Conservation (phyloP, 148 eudicot genomes). For the Cornus controversa region DNA sequence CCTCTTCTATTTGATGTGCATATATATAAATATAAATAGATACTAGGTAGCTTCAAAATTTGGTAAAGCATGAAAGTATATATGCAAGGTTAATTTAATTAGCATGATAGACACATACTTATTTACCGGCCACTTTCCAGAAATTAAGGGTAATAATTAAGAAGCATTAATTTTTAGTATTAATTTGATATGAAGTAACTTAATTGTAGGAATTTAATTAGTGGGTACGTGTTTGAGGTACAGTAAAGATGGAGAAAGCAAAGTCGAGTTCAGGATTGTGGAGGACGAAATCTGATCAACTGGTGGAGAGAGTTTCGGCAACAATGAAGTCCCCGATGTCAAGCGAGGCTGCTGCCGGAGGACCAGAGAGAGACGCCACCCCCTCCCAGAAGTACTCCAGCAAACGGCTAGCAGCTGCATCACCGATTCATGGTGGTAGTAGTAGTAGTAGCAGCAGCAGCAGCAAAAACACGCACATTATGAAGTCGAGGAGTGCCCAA, state of each 20-base stretch:
- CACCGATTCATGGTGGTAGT: conserved; percentile 1
- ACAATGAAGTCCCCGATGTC: conserved; percentile 42
- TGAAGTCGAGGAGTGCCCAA: too few species aligned
- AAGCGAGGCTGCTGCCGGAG: conserved; percentile 22
- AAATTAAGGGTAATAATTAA: too few species aligned
- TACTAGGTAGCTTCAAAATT: too few species aligned
- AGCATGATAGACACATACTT: too few species aligned
- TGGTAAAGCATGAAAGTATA: not conserved
- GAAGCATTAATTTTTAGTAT: too few species aligned
- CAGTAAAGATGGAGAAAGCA: conserved; percentile 49
- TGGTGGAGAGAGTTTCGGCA: conserved; percentile 50
- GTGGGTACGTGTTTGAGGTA: not conserved
- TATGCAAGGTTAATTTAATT: too few species aligned
- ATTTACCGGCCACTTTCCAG: too few species aligned
- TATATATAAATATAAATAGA: not conserved
- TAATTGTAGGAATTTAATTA: not conserved
- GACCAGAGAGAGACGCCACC: conserved; percentile 19
- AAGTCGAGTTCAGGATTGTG: conserved; percentile 39
- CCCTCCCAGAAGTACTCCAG: conserved; percentile 52
- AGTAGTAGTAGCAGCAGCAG: too few species aligned
- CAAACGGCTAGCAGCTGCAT: conserved; percentile 42
- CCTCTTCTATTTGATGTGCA: too few species aligned
- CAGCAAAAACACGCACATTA: too few species aligned
- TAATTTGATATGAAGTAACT: too few species aligned
- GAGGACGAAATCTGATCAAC: conserved; percentile 79